Conservation (phyloP, 129 eudicot species). For the Flaveria linearis region DNA sequence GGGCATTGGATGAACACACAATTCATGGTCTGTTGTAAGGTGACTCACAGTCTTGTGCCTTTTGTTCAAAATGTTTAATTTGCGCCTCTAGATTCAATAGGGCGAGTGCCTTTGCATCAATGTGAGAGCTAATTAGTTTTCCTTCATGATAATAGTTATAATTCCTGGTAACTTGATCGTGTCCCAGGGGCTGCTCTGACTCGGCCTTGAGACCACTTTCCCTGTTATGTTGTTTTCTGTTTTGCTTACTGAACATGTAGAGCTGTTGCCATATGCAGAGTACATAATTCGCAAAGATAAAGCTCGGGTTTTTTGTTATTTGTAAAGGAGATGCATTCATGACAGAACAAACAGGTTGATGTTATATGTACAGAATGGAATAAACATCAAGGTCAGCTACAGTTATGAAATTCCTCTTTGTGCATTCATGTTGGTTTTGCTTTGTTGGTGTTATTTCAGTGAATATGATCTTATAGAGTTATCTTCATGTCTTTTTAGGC, state of each 20-base stretch:
- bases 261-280: slow-evolving; percentile 21
- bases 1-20: slow-evolving; percentile 14
- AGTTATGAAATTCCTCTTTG: not conserved
- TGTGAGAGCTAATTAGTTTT: not conserved
- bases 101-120: too few species aligned
- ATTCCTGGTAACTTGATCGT: not conserved
- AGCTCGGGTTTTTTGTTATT: not conserved
- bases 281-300: not conserved
- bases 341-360: slow-evolving; percentile 10
- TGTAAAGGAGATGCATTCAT: not conserved
- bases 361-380: slow-evolving; percentile 17
- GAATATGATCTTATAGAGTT: not conserved
- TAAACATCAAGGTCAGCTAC: slow-evolving; percentile 2
- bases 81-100: not conserved
- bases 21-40: slow-evolving; percentile 12
- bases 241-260: slow-evolving; percentile 8
- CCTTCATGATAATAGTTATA: not conserved
- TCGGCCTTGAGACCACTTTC: not conserved
- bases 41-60: slow-evolving; percentile 1
- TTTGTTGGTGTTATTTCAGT: not conserved
- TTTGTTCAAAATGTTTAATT: not conserved
- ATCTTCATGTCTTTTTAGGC: not conserved
- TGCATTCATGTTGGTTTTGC: slow-evolving; percentile 4
- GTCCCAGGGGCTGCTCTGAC: too few species aligned
- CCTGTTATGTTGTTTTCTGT: not conserved